These are phyloP conservation scores for Sordariomycetes sp. DNA, from an alignment of 2,329 filamentous ascomycete genomes.

Conservation along the genomic window DNA sequence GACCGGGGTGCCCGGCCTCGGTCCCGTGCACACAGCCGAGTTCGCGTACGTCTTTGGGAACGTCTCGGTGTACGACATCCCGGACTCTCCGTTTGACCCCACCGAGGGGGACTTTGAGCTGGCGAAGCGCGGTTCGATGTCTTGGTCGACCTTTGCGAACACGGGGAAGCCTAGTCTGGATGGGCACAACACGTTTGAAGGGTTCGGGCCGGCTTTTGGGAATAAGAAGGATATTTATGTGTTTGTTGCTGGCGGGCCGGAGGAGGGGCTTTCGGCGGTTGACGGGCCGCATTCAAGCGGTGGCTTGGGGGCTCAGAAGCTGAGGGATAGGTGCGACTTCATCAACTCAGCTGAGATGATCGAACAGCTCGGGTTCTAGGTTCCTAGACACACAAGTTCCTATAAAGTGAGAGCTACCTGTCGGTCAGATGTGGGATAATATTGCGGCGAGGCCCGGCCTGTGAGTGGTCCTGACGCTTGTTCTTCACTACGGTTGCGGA, in stretches of 20 bases:
- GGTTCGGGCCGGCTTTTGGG: slow-evolving; percentile 26
- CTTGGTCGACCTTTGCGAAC: slow-evolving; percentile 35
- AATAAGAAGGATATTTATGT: slow-evolving; percentile 15
- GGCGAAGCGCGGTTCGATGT: slow-evolving; percentile 24
- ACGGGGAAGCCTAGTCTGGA: slow-evolving; percentile 21
- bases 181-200: slow-evolving; percentile 24
- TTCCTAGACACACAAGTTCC: not conserved
- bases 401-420: not conserved
- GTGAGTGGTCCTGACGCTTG: not conserved
- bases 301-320: slow-evolving; percentile 25
- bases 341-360: slow-evolving; percentile 33
- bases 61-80: slow-evolving; percentile 28
- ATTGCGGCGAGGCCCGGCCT: not conserved
- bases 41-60: slow-evolving; percentile 41
- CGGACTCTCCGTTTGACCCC: slow-evolving; percentile 22
- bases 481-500: not conserved
- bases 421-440: not conserved
- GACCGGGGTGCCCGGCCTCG: slow-evolving; percentile 24
- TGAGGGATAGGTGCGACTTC: slow-evolving; percentile 34
- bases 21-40: slow-evolving; percentile 39
- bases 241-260: slow-evolving; percentile 32
- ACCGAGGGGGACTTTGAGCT: slow-evolving; percentile 27
- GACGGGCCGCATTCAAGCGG: slow-evolving; percentile 21
- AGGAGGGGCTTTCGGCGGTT: slow-evolving; percentile 28
- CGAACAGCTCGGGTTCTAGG: slow-evolving; percentile 28